Base-by-base conservation (phyloP, 2,329 filamentous ascomycete genomes). In the Monosporascus sp. region DNA sequence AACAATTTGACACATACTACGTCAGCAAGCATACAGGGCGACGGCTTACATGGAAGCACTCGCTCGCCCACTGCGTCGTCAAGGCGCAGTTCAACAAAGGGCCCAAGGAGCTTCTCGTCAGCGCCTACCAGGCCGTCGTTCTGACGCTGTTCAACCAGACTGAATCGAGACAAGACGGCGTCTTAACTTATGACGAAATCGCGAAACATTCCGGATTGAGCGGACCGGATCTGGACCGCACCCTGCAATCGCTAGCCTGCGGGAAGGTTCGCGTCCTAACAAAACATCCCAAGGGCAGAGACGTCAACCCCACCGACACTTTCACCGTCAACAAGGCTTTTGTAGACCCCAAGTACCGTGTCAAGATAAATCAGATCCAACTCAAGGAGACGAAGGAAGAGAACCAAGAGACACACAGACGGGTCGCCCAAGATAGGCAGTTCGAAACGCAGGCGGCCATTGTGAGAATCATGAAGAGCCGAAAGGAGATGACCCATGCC, bases 331-430 rank as follows among this genome's bases (percentile, higher is more conserved):
- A 97, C 73, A 72, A 80, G 45, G 69, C 69, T 17, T 99, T 99
- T 71, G 76, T 76, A 2, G 88, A 97, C 66, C 81, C 86, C 20
- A 96, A 94, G 71, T 88, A 90, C 71, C 85, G 91, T 53, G 86
- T 99, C 74, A 99, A 99, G 77, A 97, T 99, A 77, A 99, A 97
- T 74, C 93, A 97, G 73, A 94, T 99, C 62, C 94, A 99, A 73
- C 82, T 97, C 49, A 95, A 94, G 73, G 94, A 99, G 74, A 97
- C 94, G 1, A 89, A 88, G 64, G 88, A 93, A 66, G 94, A 99
- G 73, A 97, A 97, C 73, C 89, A 91, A 71, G 90, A 88, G 63
- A 97, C 92, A 1, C 91, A 97, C 71, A 88, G 96, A 71, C 84
- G 91, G 44, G 90, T 99, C 5, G 87, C 86, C 0, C 88, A 89